Evolutionary conservation across 352 stramenopile genomes (phyloP).

Genomic region (Aphanomyces invadans): DNA sequence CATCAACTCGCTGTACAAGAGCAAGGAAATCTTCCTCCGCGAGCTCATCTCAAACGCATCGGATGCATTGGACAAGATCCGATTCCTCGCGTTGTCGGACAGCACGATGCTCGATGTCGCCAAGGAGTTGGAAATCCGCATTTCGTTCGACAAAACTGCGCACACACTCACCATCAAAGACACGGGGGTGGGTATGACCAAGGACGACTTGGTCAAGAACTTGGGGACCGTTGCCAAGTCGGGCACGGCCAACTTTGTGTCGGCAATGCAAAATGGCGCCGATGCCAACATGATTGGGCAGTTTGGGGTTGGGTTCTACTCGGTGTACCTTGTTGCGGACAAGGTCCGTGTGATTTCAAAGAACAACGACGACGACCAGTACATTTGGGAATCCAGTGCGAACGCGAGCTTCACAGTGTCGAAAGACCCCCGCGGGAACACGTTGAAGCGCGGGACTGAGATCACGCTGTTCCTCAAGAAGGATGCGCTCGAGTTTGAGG

Average conservation of each 20-base stretch:
- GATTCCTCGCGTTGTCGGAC: slow-evolving; percentile 95
- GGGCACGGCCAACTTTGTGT: slow-evolving; percentile 98
- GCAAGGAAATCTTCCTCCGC: slow-evolving; percentile 98
- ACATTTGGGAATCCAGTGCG: slow-evolving; percentile 98
- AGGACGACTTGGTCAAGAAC: slow-evolving; percentile 94
- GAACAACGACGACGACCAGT: slow-evolving; percentile 95
- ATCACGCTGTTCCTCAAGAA: slow-evolving; percentile 99
- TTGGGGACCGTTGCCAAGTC: slow-evolving; percentile 98
- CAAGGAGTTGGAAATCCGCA: slow-evolving; percentile 93
- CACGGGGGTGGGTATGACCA: slow-evolving; percentile 98
- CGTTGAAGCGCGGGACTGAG: slow-evolving; percentile 94
- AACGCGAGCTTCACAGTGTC: slow-evolving; percentile 94
- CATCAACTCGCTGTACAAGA: slow-evolving; percentile 97
- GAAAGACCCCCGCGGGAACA: slow-evolving; percentile 94
- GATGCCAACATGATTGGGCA: slow-evolving; percentile 97
- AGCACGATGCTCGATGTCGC: slow-evolving; percentile 58
- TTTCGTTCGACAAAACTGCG: slow-evolving; percentile 94
- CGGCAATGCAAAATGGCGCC: slow-evolving; percentile 85
- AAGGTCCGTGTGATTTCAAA: slow-evolving; percentile 95
- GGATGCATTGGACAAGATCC: slow-evolving; percentile 98
- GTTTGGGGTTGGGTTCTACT: slow-evolving; percentile 99
- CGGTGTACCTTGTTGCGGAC: slow-evolving; percentile 96
- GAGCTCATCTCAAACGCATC: slow-evolving; percentile 99
- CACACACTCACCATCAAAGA: slow-evolving; percentile 98
- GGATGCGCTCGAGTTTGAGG: slow-evolving; percentile 94